Conservation (phyloP, 1,139 yeast genomes). For the Kodamaea arcana region DNA sequence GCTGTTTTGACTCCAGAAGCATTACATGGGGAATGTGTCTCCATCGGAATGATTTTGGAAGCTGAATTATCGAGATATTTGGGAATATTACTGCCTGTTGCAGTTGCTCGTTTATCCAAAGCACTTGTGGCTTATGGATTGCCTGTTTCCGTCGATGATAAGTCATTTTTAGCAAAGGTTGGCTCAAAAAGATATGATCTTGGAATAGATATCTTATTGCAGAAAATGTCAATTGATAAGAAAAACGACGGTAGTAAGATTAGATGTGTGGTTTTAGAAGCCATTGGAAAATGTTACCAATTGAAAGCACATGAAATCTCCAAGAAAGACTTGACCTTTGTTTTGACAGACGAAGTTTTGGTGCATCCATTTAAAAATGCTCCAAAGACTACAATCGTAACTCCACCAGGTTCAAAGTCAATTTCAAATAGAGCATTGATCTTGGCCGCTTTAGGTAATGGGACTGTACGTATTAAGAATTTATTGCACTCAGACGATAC, state of each 20-base stretch:
- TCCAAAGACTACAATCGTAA: slow-evolving; percentile 47
- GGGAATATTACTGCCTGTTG: slow-evolving; percentile 86
- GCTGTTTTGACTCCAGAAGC: slow-evolving; percentile 95
- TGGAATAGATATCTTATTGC: slow-evolving; percentile 65
- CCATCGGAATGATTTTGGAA: slow-evolving; percentile 90
- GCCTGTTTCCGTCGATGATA: slow-evolving; percentile 77
- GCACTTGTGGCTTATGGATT: slow-evolving; percentile 81
- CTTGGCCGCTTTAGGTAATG: slow-evolving; percentile 86
- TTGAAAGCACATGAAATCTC: slow-evolving; percentile 80
- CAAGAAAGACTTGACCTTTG: slow-evolving; percentile 75
- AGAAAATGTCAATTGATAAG: slow-evolving; percentile 93
- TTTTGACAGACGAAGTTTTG: slow-evolving; percentile 76
- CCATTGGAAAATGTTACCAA: slow-evolving; percentile 87
- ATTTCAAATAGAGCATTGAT: slow-evolving; percentile 93
- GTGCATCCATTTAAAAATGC: slow-evolving; percentile 54
- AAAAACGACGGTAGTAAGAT: slow-evolving; percentile 92
- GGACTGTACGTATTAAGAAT: slow-evolving; percentile 78
- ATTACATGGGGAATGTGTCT: slow-evolving; percentile 95
- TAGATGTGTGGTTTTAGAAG: slow-evolving; percentile 77
- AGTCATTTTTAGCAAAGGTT: slow-evolving; percentile 58
- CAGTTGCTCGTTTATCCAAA: slow-evolving; percentile 84
- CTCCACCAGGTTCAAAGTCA: slow-evolving; percentile 97
- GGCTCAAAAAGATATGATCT: slow-evolving; percentile 57
- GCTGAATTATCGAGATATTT: slow-evolving; percentile 90
- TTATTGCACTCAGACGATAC: slow-evolving; percentile 94